Percentiles rank a stretch among this genome's conserved stretches.
These are phyloP conservation scores for Aaosphaeria pasadenensis DNA, from an alignment of 2,329 filamentous ascomycete species.

Conservation along the genomic window DNA sequence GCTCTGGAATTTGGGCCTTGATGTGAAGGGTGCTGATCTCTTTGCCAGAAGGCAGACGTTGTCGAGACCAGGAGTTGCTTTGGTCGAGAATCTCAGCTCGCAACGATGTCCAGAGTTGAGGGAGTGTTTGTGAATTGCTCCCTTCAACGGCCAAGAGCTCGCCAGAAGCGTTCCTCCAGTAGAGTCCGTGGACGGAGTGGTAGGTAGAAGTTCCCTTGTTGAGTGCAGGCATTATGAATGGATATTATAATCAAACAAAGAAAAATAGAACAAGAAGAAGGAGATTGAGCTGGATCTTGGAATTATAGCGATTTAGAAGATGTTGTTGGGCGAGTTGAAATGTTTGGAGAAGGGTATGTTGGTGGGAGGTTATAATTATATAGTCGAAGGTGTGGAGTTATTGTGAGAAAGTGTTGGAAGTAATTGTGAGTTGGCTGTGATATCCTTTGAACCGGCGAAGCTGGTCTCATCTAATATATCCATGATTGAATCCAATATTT, in stretches of 20 bases:
- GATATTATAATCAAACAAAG: neutral
- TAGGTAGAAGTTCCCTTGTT: constrained; percentile 28
- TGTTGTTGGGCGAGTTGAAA: too few relatives aligned
- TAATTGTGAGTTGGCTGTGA: too few relatives aligned
- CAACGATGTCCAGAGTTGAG: constrained; percentile 17
- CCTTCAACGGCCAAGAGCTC: constrained; percentile 23
- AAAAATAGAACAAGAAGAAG: too few relatives aligned
- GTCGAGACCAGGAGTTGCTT: constrained; percentile 10
- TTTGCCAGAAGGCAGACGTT: constrained; percentile 21
- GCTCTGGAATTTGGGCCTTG: constrained; percentile 11
- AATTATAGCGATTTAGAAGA: too few relatives aligned
- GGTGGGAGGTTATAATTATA: neutral
- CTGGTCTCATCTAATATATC: too few relatives aligned
- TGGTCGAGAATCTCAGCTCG: constrained; percentile 14
- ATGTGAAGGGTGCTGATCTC: constrained; percentile 19
- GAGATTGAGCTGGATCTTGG: too few relatives aligned
- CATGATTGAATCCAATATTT: neutral
- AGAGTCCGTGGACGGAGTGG: constrained; percentile 26
- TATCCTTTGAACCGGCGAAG: too few relatives aligned
- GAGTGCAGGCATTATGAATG: constrained; percentile 13
- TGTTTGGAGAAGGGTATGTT: neutral
- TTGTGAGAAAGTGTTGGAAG: neutral
- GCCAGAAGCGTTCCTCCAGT: constrained; percentile 21
- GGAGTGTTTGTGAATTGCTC: constrained; percentile 16
- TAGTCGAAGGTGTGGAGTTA: neutral